These are phyloP conservation scores for Rhizopogon rudus DNA, from an alignment of 768 basidiomycete genomes.

Conservation along the genomic window DNA sequence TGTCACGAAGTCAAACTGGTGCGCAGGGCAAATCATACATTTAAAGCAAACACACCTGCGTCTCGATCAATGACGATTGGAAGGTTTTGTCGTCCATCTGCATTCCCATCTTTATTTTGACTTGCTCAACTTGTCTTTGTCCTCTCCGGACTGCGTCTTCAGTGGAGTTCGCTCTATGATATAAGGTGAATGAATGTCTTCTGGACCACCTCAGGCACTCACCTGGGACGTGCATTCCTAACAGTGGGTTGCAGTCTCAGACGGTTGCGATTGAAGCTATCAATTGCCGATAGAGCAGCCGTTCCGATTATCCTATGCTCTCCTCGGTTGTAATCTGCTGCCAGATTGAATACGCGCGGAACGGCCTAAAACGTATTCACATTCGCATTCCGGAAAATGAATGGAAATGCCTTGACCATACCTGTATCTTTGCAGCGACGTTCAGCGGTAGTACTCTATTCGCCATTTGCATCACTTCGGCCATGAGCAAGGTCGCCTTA, in stretches of 20 bases:
- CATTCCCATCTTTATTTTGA: conserved; percentile 83
- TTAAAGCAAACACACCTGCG: conserved; percentile 51
- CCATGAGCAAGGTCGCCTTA: conserved; percentile 88
- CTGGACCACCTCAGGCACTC: conserved; percentile 8
- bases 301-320: conserved; percentile 81
- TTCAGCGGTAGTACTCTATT: conserved; percentile 82
- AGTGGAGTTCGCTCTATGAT: conserved; percentile 63
- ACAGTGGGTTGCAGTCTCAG: conserved; percentile 59
- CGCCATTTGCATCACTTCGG: conserved; percentile 84
- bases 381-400: background rate
- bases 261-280: conserved; percentile 90
- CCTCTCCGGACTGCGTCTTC: conserved; percentile 86
- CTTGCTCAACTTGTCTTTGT: conserved; percentile 87
- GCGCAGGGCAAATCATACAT: background rate
- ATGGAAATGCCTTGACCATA: conserved; percentile 21
- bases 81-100: conserved; percentile 96
- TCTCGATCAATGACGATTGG: conserved; percentile 78
- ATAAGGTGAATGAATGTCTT: background rate
- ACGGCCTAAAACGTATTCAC: conserved; percentile 52
- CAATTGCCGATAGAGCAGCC: conserved; percentile 80
- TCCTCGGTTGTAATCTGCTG: conserved; percentile 73
- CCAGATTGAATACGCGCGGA: conserved; percentile 79
- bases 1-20: conserved; percentile 21
- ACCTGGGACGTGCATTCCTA: conserved; percentile 66
- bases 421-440: conserved; percentile 83